phyloP scores from a whole-genome alignment of 208 protist species.

The Vickermania spadyakhi region DNA sequence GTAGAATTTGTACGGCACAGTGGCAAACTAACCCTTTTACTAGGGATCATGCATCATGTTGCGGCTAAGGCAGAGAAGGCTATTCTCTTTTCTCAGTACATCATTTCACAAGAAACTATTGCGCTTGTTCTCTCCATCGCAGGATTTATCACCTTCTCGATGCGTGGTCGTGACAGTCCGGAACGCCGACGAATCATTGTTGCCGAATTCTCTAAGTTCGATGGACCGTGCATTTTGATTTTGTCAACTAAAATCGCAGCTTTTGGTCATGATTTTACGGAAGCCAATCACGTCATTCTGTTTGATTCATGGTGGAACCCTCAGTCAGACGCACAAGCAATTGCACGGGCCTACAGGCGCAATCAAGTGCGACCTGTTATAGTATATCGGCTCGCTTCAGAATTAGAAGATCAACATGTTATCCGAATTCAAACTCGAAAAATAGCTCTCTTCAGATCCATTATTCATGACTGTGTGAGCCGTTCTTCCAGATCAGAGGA shows the following conservation, averaged over 20 bases:
- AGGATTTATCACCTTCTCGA: constrained; percentile 36
- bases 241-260: constrained; percentile 96
- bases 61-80: constrained; percentile 46
- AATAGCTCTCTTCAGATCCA: constrained; percentile 64
- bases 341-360: constrained; percentile 95
- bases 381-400: constrained; percentile 93
- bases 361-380: constrained; percentile 95
- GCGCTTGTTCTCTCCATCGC: constrained; percentile 42
- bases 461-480: constrained; percentile 60
- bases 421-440: constrained; percentile 63
- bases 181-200: constrained; percentile 43
- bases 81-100: constrained; percentile 86
- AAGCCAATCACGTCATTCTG: constrained; percentile 97
- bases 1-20: constrained; percentile 49
- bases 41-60: constrained; percentile 45
- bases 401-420: constrained; percentile 36
- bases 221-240: constrained; percentile 67
- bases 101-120: constrained; percentile 75
- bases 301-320: constrained; percentile 99
- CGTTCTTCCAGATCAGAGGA: constrained; percentile 33
- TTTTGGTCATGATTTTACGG: constrained; percentile 97
- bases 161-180: constrained; percentile 61
- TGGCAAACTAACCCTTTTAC: constrained; percentile 66
- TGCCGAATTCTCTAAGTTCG: constrained; percentile 44
- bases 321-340: constrained; percentile 96